These are phyloP conservation scores for Aureobasidium subglaciale DNA, from an alignment of 2,329 filamentous ascomycete genomes.

Conservation along the genomic window DNA sequence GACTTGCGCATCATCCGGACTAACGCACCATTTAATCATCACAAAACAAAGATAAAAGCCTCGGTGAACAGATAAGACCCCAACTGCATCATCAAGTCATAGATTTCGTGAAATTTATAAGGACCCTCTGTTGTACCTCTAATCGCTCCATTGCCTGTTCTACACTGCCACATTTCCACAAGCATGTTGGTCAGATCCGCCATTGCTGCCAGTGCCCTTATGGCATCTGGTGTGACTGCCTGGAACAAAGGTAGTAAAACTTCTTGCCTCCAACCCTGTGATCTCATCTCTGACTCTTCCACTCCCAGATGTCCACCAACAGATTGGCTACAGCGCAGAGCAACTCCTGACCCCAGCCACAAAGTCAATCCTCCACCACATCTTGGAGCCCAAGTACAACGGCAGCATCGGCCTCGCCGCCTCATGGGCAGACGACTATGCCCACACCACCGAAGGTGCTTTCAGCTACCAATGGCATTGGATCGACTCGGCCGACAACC, in stretches of 20 bases:
- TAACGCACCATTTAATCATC: no score
- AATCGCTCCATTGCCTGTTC: neutral
- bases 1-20: no score
- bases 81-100: neutral
- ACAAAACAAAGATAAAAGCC: neutral
- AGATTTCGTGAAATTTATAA: neutral
- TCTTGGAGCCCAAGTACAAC: slow-evolving; percentile 35
- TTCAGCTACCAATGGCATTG: slow-evolving; percentile 38
- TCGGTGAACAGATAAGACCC: no score
- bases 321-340: slow-evolving; percentile 36
- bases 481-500: slow-evolving; percentile 32
- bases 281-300: neutral
- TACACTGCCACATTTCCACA: neutral
- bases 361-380: slow-evolving; percentile 25
- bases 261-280: neutral
- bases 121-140: no score
- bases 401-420: slow-evolving; percentile 33
- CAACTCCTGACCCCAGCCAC: slow-evolving; percentile 30
- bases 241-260: neutral
- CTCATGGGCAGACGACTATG: slow-evolving; percentile 35
- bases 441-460: slow-evolving; percentile 33
- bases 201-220: neutral
- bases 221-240: neutral
- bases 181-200: neutral
- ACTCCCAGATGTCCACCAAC: slow-evolving; percentile 29